Evolutionary conservation across 371 early-diverging fungal genomes (phyloP).

Genomic region (Zancudomyces culisetae): DNA sequence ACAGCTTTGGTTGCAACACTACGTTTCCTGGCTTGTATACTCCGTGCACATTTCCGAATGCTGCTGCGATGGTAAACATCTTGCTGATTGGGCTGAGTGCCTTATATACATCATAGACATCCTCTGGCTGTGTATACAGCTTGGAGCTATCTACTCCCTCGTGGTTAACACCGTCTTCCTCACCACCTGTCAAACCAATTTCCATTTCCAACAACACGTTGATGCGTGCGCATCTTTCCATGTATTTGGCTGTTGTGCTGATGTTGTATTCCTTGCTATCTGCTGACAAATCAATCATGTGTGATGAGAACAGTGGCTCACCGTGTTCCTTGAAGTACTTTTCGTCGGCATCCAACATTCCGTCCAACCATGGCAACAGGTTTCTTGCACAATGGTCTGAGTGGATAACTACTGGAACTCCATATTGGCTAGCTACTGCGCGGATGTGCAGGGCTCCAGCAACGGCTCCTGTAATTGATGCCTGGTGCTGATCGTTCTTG

Average conservation of each 20-base stretch:
- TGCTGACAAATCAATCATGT: constrained; percentile 86
- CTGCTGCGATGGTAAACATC: constrained; percentile 79
- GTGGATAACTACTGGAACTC: constrained; percentile 73
- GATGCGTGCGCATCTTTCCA: constrained; percentile 70
- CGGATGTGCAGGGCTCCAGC: constrained; percentile 80
- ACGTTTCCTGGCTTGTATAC: constrained; percentile 87
- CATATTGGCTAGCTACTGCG: constrained; percentile 66
- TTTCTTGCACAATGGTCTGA: constrained; percentile 89
- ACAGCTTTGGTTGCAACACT: constrained; percentile 64
- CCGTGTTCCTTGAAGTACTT: constrained; percentile 70
- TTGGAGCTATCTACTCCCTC: constrained; percentile 63
- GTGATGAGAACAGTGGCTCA: constrained; percentile 84
- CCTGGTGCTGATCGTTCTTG: constrained; percentile 65
- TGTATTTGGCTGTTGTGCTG: constrained; percentile 60
- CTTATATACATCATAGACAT: constrained; percentile 75
- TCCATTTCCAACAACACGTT: constrained; percentile 78
- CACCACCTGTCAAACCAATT: constrained; percentile 89
- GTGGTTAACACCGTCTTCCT: constrained; percentile 90
- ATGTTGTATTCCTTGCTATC: constrained; percentile 82
- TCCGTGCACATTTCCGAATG: constrained; percentile 83
- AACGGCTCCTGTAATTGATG: constrained; percentile 69
- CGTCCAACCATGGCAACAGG: constrained; percentile 86
- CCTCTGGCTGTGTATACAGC: constrained; percentile 81
- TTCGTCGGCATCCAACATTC: constrained; percentile 80
- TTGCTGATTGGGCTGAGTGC: constrained; percentile 53